phyloP scores from a whole-genome alignment of 805 yeast genomes.

The Vanderwaltozyma verrucispora region DNA sequence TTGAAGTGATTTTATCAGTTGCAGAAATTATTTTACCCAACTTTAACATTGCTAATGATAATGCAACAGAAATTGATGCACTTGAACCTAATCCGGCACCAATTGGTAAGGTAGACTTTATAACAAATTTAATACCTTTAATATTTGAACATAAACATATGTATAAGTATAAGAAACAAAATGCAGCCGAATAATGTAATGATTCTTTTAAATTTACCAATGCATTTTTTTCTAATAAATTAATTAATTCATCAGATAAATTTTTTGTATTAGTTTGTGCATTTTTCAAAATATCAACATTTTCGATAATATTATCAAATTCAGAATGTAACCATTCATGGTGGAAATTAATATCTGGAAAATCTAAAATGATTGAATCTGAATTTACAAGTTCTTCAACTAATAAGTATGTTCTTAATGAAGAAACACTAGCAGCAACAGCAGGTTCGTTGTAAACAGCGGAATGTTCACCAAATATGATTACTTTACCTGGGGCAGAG shows the following conservation, averaged over 20 bases:
- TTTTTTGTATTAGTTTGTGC: slow-evolving; percentile 37
- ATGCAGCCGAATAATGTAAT: slow-evolving; percentile 67
- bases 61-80: slow-evolving; percentile 79
- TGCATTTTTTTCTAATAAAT: slow-evolving; percentile 33
- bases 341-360: slow-evolving; percentile 70
- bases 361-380: slow-evolving; percentile 49
- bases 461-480: slow-evolving; percentile 93
- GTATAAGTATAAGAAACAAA: slow-evolving; percentile 74
- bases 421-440: slow-evolving; percentile 80
- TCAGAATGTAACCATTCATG: slow-evolving; percentile 43
- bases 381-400: slow-evolving; percentile 38
- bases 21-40: slow-evolving; percentile 44
- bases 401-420: slow-evolving; percentile 70
- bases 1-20: slow-evolving; percentile 26
- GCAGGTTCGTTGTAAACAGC: slow-evolving; percentile 93
- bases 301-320: neutral
- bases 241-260: slow-evolving; percentile 47
- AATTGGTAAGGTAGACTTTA: slow-evolving; percentile 79
- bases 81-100: slow-evolving; percentile 97
- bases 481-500: slow-evolving; percentile 95
- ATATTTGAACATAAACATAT: slow-evolving; percentile 42
- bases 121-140: slow-evolving; percentile 48
- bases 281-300: slow-evolving; percentile 3
- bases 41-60: slow-evolving; percentile 62
- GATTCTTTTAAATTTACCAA: slow-evolving; percentile 40